Base-by-base conservation (phyloP, 495 filamentous ascomycete species). In the Annulohypoxylon maeteangense region DNA sequence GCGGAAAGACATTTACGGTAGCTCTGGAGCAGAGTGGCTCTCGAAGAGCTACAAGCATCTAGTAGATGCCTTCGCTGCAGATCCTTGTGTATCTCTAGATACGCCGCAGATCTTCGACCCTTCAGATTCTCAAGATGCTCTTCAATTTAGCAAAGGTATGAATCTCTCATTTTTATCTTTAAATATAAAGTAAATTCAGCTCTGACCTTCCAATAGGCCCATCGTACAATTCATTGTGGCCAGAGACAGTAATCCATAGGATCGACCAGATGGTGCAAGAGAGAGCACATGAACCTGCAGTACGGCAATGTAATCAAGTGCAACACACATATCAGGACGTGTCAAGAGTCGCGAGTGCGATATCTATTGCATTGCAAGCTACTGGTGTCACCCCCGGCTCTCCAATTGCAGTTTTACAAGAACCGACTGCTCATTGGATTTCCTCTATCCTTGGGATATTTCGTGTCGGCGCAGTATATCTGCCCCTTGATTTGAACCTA, bases 371-470 rank as follows among this genome's bases (percentile, higher is more conserved):
- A 7, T 7, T 62, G 20, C 7, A 54, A 0, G 42, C 50, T 0
- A 25, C 22, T 3, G 51, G 55, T 4, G 34, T 53, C 8, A n/a
- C 14, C 7, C 4, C 29, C 7, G 74, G 70, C 3, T 65, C 69
- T 8, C 38, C 42, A 3, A 75, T 82, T 0, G 67, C 29, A 3
- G 77, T 81, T 3, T 76, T 77, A 54, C 78, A 79, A 44, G 60
- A 79, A 12, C 68, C 87, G 0, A 25, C 71, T 1, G 8, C 76
- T 0, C 79, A 87, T 40, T 87, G 80, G 81, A 70, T 85, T 11
- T 81, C 72, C 18, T 87, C 87, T 0, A 62, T 89, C 25, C 79
- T 90, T 0, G 88, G 85, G 7, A 84, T 89, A 44, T 53, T 84
- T 66, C 76, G 81, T 0, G 20, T 86, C 31, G 88, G 86, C 0